Base-by-base conservation (phyloP, 352 stramenopile genomes). In the Phytopythium ostracodes region DNA sequence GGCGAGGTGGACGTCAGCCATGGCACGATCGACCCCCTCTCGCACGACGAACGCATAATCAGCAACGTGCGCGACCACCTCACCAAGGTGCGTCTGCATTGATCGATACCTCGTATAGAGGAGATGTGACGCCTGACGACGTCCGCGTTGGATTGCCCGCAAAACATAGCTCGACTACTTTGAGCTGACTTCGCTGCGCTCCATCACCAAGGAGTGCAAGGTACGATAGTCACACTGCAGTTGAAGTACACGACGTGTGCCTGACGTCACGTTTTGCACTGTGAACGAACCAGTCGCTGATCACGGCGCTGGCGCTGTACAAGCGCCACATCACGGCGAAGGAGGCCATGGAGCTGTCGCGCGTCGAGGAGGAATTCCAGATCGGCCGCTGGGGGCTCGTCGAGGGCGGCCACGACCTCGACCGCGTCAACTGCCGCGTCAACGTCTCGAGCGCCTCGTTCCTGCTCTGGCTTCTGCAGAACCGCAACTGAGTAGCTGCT, bases 331-430 rank as follows among this genome's bases (percentile, higher is more conserved):
- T 95, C 57, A 92, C 83, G 29, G 71, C 84, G 29, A 94, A 89
- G 67, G 87, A 95, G 63, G 87, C 87, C 11, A 92, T 93, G 72
- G 84, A 94, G 6, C 75, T 94, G 18, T 86, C 81, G 49, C 85
- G 87, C 31, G 60, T 94, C 53, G 87, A 96, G 60, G 87, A 96
- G 53, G 87, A 96, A 62, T 96, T 92, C 72, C 85, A 96, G 77
- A 96, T 96, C 65, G 80, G 75, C 58, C 81, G 85, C 52, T 96
- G 88, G 88, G 88, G 88, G 2, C 76, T 96, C 60, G 88, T 96
- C 22, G 88, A 96, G 65, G 88, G 88, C 38, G 88, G 88, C 60
- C 88, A 96, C 63, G 88, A 96, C 68, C 74, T 96, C 25, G 88
- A 96, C 68, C 84, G 88, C 62, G 88, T 94, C 40, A 94, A 96